phyloP scores from a whole-genome alignment of 495 filamentous ascomycete species.

The Neurospora sp. region DNA sequence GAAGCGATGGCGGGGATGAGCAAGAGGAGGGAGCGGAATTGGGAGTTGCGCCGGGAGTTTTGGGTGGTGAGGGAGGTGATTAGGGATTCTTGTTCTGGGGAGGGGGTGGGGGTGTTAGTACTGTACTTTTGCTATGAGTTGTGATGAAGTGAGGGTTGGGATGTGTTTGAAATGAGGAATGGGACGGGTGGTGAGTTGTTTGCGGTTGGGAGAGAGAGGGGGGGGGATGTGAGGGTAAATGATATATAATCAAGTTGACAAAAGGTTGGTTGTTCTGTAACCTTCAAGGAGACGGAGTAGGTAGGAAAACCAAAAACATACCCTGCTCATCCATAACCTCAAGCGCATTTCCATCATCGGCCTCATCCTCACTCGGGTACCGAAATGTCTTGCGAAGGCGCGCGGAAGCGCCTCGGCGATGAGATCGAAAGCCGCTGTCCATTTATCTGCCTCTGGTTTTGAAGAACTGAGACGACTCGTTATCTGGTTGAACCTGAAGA shows the following conservation, averaged over 20 bases:
- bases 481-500: background rate
- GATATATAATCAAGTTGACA: constrained; percentile 51
- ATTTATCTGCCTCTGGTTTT: background rate
- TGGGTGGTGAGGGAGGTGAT: constrained; percentile 47
- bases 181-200: constrained; percentile 1
- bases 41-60: constrained; percentile 47
- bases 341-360: constrained; percentile 13
- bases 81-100: constrained; percentile 57
- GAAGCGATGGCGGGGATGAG: constrained; percentile 42
- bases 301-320: constrained; percentile 8
- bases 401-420: constrained; percentile 13
- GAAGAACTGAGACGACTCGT: background rate
- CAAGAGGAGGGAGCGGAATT: constrained; percentile 50
- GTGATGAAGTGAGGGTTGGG: background rate
- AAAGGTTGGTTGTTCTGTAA: constrained; percentile 6
- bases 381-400: constrained; percentile 53
- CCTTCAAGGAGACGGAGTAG: background rate
- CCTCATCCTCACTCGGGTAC: constrained; percentile 47
- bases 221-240: constrained; percentile 10
- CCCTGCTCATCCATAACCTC: constrained; percentile 57
- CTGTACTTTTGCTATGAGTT: background rate
- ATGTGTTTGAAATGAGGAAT: background rate
- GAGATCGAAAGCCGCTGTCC: background rate
- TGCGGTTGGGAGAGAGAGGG: background rate
- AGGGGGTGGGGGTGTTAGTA: background rate